Conservation (phyloP, 768 basidiomycete genomes). For the Plicaturopsis crispa region DNA sequence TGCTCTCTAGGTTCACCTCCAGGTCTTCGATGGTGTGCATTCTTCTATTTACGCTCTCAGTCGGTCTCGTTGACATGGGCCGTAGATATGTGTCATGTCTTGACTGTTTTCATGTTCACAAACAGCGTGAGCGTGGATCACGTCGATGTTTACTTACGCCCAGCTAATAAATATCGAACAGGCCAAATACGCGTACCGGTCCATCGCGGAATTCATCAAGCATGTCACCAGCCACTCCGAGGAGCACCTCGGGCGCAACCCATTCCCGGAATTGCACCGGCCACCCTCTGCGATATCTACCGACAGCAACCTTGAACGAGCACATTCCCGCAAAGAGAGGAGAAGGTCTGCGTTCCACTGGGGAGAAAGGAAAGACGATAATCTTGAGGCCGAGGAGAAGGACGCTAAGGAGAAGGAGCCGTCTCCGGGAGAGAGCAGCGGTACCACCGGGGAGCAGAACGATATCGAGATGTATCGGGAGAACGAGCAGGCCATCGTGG, state of each 20-base stretch:
- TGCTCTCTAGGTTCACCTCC: slow-evolving; percentile 55
- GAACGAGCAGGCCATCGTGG: slow-evolving; percentile 19
- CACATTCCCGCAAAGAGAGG: slow-evolving; percentile 3
- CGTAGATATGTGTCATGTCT: slow-evolving; percentile 64
- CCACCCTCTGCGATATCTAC: slow-evolving; percentile 17
- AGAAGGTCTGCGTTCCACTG: background rate
- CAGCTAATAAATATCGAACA: slow-evolving; percentile 12
- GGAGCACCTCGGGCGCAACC: slow-evolving; percentile 30
- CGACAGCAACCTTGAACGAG: slow-evolving; percentile 11
- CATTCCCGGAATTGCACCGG: slow-evolving; percentile 38
- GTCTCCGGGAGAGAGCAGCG: slow-evolving; percentile 1
- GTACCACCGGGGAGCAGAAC: slow-evolving; percentile 3
- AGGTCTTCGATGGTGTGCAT: slow-evolving; percentile 58
- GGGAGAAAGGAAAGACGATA: slow-evolving; percentile 3
- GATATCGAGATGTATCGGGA: slow-evolving; percentile 21
- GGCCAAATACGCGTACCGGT: slow-evolving; percentile 55
- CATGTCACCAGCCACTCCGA: slow-evolving; percentile 37
- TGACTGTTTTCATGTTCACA: slow-evolving; percentile 66
- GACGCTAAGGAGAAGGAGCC: background rate
- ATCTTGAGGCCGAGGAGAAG: slow-evolving; percentile 3
- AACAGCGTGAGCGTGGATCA: slow-evolving; percentile 34
- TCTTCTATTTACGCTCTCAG: slow-evolving; percentile 3
- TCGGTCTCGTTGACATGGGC: background rate
- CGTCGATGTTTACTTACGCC: slow-evolving; percentile 1
- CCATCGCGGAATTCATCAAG: slow-evolving; percentile 49